Base-by-base conservation (phyloP, 2,329 filamentous ascomycete genomes). In the Pezicula rhizophila region DNA sequence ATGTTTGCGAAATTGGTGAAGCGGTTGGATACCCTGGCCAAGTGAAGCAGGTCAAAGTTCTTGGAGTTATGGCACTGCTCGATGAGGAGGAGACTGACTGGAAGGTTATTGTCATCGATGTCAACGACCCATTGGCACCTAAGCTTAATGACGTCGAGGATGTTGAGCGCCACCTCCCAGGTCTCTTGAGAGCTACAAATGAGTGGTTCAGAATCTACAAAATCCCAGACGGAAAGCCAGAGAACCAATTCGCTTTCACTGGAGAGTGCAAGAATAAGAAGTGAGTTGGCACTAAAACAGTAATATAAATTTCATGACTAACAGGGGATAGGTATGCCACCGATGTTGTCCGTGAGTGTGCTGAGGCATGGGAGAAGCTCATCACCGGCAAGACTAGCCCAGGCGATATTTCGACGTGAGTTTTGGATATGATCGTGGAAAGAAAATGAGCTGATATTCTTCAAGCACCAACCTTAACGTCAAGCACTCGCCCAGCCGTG, bases 121-220 rank as follows among this genome's bases (percentile, higher is more conserved):
- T 96, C 70, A 96, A 97, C 76, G 93, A 99, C 77, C 92, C 93
- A 60, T 80, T 99, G 57, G 93, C 93, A 49, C 74, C 88, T 67
- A 96, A 96, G 83, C 87, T 99, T 69, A 92, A 99, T 77, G 92
- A 97, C 71, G 85, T 97, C 57, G 93, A 97, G 82, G 93, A 99
- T 69, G 93, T 99, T 62, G 93, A 99, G 82, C 86, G 92, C 68
- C 93, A 97, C 78, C 85, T 99, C 51, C 93, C 93, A 53, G 93
- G 93, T 64, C 89, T 99, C 52, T 82, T 99, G 70, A 87, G 93
- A 61, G 93, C 93, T 68, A 97, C 92, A 69, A 99, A 99, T 69
- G 93, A 99, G 80, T 99, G 93, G 93, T 99, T 99, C 90, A 90
- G 93, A 73, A 99, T 99, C 83, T 99, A 99, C 87, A 99, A 99